Evolutionary conservation across 352 stramenopile genomes (phyloP).

Genomic region (Thraustochytrium sp.): DNA sequence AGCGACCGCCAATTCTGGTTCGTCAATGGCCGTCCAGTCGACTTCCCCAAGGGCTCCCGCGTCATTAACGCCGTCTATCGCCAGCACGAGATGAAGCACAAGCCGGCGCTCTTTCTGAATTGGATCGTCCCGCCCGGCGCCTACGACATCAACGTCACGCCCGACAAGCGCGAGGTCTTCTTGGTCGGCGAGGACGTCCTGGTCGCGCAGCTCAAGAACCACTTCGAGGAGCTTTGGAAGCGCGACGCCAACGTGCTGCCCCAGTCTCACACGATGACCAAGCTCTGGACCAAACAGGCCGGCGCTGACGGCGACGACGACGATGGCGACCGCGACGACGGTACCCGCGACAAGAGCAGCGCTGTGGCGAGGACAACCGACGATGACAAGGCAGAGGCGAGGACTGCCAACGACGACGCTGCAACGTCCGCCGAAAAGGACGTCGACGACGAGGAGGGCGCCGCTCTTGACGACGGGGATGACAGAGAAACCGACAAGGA

Average conservation of each 20-base stretch:
- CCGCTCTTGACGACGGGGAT: neutral
- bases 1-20: conserved; percentile 79
- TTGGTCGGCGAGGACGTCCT: conserved; percentile 56
- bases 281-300: neutral
- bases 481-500: no score
- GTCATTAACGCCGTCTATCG: conserved; percentile 70
- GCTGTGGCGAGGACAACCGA: no score
- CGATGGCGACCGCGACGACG: neutral
- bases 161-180: conserved; percentile 92
- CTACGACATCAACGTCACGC: conserved; percentile 94
- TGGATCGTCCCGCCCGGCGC: conserved; percentile 73
- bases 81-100: conserved; percentile 78
- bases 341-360: neutral
- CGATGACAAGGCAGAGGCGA: neutral
- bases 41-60: conserved; percentile 67
- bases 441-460: neutral
- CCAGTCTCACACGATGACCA: neutral
- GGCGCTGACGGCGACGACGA: neutral
- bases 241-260: neutral
- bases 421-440: neutral
- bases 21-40: conserved; percentile 90
- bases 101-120: conserved; percentile 85
- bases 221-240: conserved; percentile 37
- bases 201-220: conserved; percentile 43
- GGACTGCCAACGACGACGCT: neutral